Evolutionary conservation across 2,329 filamentous ascomycete genomes (phyloP).

Genomic region (Penicillium paneum): DNA sequence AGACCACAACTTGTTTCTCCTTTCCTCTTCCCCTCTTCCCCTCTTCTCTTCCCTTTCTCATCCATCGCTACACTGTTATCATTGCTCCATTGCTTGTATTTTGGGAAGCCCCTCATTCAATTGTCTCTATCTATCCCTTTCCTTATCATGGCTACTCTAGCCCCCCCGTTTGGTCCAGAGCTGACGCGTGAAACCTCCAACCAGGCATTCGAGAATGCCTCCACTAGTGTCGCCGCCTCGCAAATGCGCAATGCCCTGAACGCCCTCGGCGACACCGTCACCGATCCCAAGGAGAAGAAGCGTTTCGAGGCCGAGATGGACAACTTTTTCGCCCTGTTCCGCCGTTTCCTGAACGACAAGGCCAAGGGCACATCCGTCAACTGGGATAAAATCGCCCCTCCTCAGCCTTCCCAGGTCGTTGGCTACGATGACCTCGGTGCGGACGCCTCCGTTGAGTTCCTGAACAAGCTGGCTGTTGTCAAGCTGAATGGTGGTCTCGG

Average conservation of each 20-base stretch:
- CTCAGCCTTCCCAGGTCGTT: slow-evolving; percentile 88
- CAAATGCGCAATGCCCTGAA: slow-evolving; percentile 99
- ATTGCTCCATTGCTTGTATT: background rate
- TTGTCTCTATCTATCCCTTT: background rate
- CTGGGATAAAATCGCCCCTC: slow-evolving; percentile 95
- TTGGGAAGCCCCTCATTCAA: background rate
- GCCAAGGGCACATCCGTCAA: slow-evolving; percentile 95
- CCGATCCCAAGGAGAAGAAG: slow-evolving; percentile 69
- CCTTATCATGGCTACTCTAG: slow-evolving; percentile 1
- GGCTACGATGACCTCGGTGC: slow-evolving; percentile 89
- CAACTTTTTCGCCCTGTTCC: slow-evolving; percentile 99
- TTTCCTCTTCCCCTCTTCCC: background rate
- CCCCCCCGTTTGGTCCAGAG: background rate
- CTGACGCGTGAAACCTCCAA: slow-evolving; percentile 8
- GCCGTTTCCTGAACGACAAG: slow-evolving; percentile 97
- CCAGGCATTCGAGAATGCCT: slow-evolving; percentile 98
- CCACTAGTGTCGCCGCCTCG: slow-evolving; percentile 92
- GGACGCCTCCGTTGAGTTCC: slow-evolving; percentile 85
- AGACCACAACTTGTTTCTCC: background rate
- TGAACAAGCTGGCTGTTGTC: slow-evolving; percentile 95
- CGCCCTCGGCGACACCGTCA: slow-evolving; percentile 82
- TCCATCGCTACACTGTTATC: background rate
- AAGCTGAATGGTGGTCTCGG: slow-evolving; percentile 99
- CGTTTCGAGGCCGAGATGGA: slow-evolving; percentile 99
- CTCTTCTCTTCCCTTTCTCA: background rate